Base-by-base conservation (phyloP, 2,329 filamentous ascomycete species). In the Colletotrichum lini region DNA sequence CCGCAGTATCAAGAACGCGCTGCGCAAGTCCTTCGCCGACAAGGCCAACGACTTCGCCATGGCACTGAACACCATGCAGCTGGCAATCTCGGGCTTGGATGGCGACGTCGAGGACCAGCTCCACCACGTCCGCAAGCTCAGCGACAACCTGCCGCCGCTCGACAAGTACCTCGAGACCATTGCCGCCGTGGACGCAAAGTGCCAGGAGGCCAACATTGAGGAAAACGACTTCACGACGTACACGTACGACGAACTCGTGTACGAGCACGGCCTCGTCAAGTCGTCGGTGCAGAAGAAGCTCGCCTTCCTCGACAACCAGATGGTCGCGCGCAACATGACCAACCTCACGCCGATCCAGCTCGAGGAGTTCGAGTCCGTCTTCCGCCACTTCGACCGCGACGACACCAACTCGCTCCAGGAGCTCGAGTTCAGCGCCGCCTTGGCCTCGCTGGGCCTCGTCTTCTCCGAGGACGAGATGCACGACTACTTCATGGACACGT, bases 171-270 rank as follows among this genome's bases (percentile, higher is more conserved):
- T 99, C 50, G 91, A 94, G 73, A 93, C 94, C 74, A 98, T 99
- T 78, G 93, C 91, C 16, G 90, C 90, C 13, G 89, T 98, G 58
- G 95, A 98, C 78, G 90, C 91, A 74, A 94, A 98, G 82, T 99
- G 96, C 80, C 89, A 92, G 72, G 96, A 98, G 84, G 96, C 96
- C 73, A 98, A 99, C 80, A 98, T 99, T 74, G 96, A 99, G 82
- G 96, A 99, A 79, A 99, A 99, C 82, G 96, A 99, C 84, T 98
- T 96, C 81, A 99, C 96, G n/a, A 98, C 96, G 10, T 98, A 98
- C 83, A 98, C 96, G 12, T 96, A 98, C 80, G 96, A 99, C 79
- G 96, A 99, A 82, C 88, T 99, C 52, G 91, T 91, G 72, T 99
- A 99, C 83, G 96, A 99, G 83, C 88, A 98, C 70, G 92, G 94